Conservation (phyloP, 257 asterid species). For the Fraxinus anomala region DNA sequence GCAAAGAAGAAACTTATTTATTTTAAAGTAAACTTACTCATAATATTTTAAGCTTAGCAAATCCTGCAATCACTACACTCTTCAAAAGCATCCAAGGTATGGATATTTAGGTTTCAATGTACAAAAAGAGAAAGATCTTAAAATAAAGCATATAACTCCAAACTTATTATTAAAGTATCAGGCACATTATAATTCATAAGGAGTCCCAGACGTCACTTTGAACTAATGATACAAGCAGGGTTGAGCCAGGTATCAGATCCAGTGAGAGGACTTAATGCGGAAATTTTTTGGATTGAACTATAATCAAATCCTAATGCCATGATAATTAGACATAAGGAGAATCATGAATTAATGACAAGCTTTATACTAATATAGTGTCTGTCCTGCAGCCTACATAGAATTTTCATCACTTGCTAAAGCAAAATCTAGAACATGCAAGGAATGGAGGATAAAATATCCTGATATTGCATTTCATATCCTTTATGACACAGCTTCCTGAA, state of each 20-base stretch:
- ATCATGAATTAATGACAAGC: neutral
- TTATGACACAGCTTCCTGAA: neutral
- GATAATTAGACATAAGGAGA: neutral
- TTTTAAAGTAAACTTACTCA: neutral
- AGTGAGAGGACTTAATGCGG: neutral
- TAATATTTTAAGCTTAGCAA: neutral
- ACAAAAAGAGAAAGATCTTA: neutral
- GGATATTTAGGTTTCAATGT: constrained; percentile 9
- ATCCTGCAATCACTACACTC: constrained; percentile 16
- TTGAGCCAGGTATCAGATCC: neutral
- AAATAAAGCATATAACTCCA: neutral
- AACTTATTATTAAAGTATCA: neutral
- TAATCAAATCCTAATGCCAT: neutral
- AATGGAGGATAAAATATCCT: neutral
- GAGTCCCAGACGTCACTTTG: constrained; percentile 3
- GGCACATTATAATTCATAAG: constrained; percentile 8
- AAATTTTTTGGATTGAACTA: neutral
- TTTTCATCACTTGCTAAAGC: neutral
- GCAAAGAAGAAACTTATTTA: neutral
- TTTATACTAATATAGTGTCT: neutral
- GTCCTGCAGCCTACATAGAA: neutral
- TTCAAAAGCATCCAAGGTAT: neutral
- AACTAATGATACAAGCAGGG: neutral
- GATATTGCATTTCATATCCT: neutral
- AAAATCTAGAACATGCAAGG: neutral